These are phyloP conservation scores for Suhomyces tanzawaensis DNA, from an alignment of 805 yeast species.

Conservation along the genomic window DNA sequence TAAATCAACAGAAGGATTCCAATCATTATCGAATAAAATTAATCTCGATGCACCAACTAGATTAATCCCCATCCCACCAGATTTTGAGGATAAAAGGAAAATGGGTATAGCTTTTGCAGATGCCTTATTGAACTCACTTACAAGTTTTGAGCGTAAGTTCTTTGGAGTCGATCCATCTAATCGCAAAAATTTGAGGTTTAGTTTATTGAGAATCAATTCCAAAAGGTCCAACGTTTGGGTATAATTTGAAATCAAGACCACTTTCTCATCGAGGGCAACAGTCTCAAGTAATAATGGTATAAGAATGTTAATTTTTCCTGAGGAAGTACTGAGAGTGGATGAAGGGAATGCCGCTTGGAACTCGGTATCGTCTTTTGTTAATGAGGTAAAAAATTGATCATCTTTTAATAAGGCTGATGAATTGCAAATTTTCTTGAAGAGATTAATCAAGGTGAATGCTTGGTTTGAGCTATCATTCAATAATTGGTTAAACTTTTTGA, in stretches of 20 bases:
- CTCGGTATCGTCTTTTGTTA: slow-evolving; percentile 7
- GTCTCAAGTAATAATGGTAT: slow-evolving; percentile 55
- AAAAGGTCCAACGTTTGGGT: slow-evolving; percentile 83
- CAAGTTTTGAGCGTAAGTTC: slow-evolving; percentile 60
- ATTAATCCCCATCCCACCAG: slow-evolving; percentile 93
- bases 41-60: slow-evolving; percentile 86
- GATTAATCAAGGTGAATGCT: slow-evolving; percentile 65
- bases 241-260: slow-evolving; percentile 82
- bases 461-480: slow-evolving; percentile 34
- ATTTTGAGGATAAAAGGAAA: slow-evolving; percentile 79
- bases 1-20: slow-evolving; percentile 92
- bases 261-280: slow-evolving; percentile 54
- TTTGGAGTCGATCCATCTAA: slow-evolving; percentile 84
- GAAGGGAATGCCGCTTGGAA: slow-evolving; percentile 12
- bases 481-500: slow-evolving; percentile 32
- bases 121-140: slow-evolving; percentile 62
- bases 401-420: slow-evolving; percentile 63
- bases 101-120: slow-evolving; percentile 46
- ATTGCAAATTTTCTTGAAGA: slow-evolving; percentile 79
- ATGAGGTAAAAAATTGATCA: slow-evolving; percentile 43
- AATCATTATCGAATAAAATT: slow-evolving; percentile 86
- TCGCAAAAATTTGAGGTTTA: slow-evolving; percentile 53
- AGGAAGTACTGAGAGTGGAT: slow-evolving; percentile 11
- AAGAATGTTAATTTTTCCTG: slow-evolving; percentile 66
- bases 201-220: slow-evolving; percentile 51